These are phyloP conservation scores for Rutstroemia sp. DNA, from an alignment of 2,329 filamentous ascomycete genomes.

Conservation along the genomic window DNA sequence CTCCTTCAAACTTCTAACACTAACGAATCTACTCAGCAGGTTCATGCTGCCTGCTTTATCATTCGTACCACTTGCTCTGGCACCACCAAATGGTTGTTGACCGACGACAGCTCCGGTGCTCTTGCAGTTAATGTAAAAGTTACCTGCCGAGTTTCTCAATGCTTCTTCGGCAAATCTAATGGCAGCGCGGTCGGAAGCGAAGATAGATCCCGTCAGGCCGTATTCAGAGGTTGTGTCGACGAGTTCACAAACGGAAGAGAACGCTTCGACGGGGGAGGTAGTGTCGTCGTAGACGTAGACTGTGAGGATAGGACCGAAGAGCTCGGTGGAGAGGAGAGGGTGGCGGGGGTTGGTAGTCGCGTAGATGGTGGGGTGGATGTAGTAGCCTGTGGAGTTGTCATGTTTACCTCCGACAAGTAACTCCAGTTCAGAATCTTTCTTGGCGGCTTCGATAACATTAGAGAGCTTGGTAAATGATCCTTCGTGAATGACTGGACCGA, in stretches of 20 bases:
- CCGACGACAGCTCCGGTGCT: conserved; percentile 65
- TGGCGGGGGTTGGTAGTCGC: conserved; percentile 65
- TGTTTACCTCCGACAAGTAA: conserved; percentile 70
- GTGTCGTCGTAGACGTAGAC: conserved; percentile 72
- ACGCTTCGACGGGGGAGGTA: conserved; percentile 43
- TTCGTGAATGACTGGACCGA: conserved; percentile 83
- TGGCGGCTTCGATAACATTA: conserved; percentile 71
- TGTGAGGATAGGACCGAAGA: conserved; percentile 73
- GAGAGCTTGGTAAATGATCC: conserved; percentile 74
- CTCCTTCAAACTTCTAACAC: conserved; percentile 63
- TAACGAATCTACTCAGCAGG: conserved; percentile 58
- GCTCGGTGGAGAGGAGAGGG: conserved; percentile 66
- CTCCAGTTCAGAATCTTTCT: conserved; percentile 63
- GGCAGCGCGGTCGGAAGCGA: conserved; percentile 60
- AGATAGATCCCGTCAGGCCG: conserved; percentile 68
- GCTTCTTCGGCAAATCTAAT: conserved; percentile 62
- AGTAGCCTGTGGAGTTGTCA: conserved; percentile 73
- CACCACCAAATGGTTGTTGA: conserved; percentile 65
- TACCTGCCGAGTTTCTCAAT: conserved; percentile 66
- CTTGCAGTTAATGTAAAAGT: conserved; percentile 85
- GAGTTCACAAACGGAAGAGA: conserved; percentile 49
- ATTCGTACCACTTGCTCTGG: conserved; percentile 61
- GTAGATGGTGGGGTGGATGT: conserved; percentile 78
- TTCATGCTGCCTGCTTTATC: conserved; percentile 64
- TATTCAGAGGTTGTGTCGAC: conserved; percentile 71